phyloP scores from a whole-genome alignment of 2,329 filamentous ascomycete genomes.

The Podosphaera fusca region DNA sequence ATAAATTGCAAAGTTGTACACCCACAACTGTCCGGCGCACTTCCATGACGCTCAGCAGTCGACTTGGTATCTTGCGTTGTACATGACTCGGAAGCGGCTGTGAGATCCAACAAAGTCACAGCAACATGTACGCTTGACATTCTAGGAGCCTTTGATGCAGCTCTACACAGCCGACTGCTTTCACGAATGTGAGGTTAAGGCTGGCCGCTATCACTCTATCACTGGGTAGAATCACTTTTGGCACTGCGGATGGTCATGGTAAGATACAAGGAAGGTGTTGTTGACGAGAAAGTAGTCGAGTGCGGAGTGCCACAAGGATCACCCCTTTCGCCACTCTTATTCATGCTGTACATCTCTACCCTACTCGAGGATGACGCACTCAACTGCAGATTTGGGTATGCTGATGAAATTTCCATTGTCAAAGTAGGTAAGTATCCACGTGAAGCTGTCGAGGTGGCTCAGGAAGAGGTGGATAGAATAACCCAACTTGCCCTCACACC shows the following conservation, averaged over 20 bases:
- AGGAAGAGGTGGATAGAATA: too few relatives aligned
- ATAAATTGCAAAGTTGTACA: too few relatives aligned
- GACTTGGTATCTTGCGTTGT: background rate
- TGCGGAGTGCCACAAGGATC: background rate
- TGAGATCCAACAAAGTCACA: background rate
- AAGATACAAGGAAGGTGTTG: background rate
- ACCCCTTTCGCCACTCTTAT: background rate
- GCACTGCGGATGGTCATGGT: background rate
- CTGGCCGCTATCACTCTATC: conserved; percentile 1
- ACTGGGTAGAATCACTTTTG: background rate
- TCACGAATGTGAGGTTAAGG: background rate
- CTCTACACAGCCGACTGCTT: background rate
- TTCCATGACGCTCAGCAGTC: background rate
- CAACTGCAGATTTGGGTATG: background rate
- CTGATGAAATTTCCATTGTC: background rate
- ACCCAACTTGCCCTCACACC: background rate
- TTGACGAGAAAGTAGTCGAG: background rate
- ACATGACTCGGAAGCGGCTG: background rate
- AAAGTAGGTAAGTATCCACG: background rate
- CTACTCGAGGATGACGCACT: background rate
- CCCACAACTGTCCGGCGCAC: background rate
- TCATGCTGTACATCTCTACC: background rate
- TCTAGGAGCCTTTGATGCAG: background rate
- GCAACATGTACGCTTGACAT: background rate
- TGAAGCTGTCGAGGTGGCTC: background rate